Conservation (phyloP, 2,329 filamentous ascomycete species). For the Pseudocercospora musae region DNA sequence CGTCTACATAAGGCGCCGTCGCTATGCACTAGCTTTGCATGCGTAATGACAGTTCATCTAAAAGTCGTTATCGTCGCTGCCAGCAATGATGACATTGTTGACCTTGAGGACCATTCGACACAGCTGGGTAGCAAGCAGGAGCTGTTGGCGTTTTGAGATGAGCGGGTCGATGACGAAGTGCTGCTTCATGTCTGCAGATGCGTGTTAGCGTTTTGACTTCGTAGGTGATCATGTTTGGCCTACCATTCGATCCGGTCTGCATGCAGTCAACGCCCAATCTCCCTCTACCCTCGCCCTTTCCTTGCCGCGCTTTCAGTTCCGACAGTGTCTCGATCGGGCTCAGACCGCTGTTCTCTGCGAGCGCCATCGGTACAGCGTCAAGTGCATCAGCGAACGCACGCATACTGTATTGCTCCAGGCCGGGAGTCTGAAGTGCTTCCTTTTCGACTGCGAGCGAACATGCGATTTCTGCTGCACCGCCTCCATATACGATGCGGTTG, state of each 20-base stretch:
- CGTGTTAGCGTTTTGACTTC: constrained; percentile 4
- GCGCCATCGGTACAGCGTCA: constrained; percentile 88
- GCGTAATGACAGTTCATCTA: constrained; percentile 38
- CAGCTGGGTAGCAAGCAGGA: constrained; percentile 92
- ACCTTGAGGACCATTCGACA: constrained; percentile 97
- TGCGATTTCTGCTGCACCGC: constrained; percentile 93
- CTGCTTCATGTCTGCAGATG: constrained; percentile 81
- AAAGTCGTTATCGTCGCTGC: constrained; percentile 82
- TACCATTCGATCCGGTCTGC: constrained; percentile 83
- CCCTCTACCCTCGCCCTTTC: constrained; percentile 71
- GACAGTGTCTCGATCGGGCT: constrained; percentile 95
- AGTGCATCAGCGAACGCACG: constrained; percentile 94
- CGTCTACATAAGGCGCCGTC: constrained; percentile 12
- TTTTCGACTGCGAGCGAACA: constrained; percentile 96
- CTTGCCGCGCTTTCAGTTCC: constrained; percentile 92
- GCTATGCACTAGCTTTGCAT: constrained; percentile 6
- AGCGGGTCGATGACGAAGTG: constrained; percentile 97
- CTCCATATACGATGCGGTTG: constrained; percentile 96
- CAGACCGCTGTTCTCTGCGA: constrained; percentile 94
- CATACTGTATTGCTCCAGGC: constrained; percentile 99
- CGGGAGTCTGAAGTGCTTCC: constrained; percentile 81
- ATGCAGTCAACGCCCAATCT: constrained; percentile 96
- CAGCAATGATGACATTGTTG: constrained; percentile 93
- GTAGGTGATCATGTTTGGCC: constrained; percentile 27
- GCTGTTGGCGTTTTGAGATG: constrained; percentile 96